Base-by-base conservation (phyloP, 805 yeast genomes). In the Yamadazyma olivae region DNA sequence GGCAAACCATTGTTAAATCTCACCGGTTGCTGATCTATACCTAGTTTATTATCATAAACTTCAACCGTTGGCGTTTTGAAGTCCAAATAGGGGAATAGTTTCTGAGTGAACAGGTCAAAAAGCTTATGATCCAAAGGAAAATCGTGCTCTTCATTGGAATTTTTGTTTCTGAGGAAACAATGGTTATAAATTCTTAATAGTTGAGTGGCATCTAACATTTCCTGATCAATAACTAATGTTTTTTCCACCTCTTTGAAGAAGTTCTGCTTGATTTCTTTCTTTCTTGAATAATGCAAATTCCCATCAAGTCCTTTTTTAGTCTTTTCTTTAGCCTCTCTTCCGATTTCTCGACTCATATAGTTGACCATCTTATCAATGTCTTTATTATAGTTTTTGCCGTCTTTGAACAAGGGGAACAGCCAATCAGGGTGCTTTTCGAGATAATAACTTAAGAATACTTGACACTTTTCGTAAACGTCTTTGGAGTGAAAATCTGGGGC, bases 151-250 rank as follows among this genome's bases (percentile, higher is more conserved):
- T 17, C 28, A n/a, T 14, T 17, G 15, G 16, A 5, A 13, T 6
- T 9, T 6, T 21, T 5, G 27, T 15, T 12, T 21, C 27, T 5
- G 20, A 4, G 27, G 24, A 53, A 65, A 40, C 69, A 64, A 28
- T 57, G 50, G 6, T 59, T 60, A 35, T 45, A 64, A 6, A 62
- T 36, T 22, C 70, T 33, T 35, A 60, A 30, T 10, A 62, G 17
- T 0, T 61, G 50, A 1, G 48, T 43, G 3, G 59, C 47, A 42
- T 65, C 70, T 0, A 59, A 62, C 64, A 65, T 59, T 6, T 34
- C 23, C 15, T 45, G 50, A 16, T 51, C 59, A 1, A 49, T 43
- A 5, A 17, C 17, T 15, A 31, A 30, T n/a, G 60, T 51, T n/a
- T 38, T 36, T 3, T 39, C 32, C 1, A 54, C 37, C 13, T 41